Conservation (phyloP, 2,329 filamentous ascomycete genomes). For the Phialemoniopsis sp. region DNA sequence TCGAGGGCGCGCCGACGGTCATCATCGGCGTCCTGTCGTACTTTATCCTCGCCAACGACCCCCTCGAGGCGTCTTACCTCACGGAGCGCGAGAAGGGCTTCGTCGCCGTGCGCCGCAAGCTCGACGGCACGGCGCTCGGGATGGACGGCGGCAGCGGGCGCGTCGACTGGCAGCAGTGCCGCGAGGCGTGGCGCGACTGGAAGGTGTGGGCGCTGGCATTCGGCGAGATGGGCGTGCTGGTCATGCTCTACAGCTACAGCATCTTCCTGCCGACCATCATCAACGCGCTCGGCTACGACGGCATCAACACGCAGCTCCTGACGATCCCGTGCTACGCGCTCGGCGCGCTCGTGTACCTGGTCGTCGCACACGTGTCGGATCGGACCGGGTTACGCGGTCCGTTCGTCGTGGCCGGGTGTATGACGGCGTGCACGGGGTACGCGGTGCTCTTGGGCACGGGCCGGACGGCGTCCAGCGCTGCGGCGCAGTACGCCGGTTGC, state of each 20-base stretch:
- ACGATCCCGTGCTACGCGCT: conserved; percentile 66
- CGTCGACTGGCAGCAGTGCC: too few species aligned
- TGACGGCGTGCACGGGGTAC: conserved; percentile 52
- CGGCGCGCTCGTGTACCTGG: conserved; percentile 57
- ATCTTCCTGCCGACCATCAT: conserved; percentile 70
- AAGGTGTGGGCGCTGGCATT: conserved; percentile 58
- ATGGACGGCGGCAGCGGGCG: conserved; percentile 28
- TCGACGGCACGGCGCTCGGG: conserved; percentile 43
- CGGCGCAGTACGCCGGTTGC: conserved; percentile 60
- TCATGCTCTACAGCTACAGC: conserved; percentile 64
- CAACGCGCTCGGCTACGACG: conserved; percentile 52
- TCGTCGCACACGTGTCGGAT: conserved; percentile 54
- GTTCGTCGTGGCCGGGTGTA: conserved; percentile 46
- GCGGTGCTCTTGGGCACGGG: conserved; percentile 50
- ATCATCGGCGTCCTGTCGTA: conserved; percentile 49
- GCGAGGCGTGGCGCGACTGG: conserved; percentile 49
- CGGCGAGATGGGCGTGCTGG: conserved; percentile 57
- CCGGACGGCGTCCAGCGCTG: conserved; percentile 41
- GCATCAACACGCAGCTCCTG: conserved; percentile 55
- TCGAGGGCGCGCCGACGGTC: conserved; percentile 52
- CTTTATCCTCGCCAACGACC: conserved; percentile 55
- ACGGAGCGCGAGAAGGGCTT: conserved; percentile 43
- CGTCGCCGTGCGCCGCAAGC: conserved; percentile 19
- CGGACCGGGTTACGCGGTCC: conserved; percentile 50
- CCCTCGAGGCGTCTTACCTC: conserved; percentile 55